Conservation (phyloP, 805 yeast genomes). For the Pichia cephalocereana region DNA sequence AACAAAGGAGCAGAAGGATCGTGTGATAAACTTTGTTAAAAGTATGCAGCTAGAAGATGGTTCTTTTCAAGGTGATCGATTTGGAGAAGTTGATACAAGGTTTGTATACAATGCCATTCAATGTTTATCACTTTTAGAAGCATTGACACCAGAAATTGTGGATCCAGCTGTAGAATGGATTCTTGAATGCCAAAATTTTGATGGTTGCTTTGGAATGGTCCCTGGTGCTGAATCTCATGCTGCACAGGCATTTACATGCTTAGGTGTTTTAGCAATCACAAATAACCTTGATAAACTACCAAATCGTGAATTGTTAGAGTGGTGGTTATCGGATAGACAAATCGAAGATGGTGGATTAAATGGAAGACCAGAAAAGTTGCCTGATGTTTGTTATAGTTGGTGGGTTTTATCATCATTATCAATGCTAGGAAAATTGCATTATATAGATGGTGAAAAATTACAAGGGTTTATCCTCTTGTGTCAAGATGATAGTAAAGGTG, state of each 20-base stretch:
- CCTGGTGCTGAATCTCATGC: conserved; percentile 97
- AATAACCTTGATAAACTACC: conserved; percentile 40
- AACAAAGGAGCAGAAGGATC: conserved; percentile 18
- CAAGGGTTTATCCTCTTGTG: conserved; percentile 60
- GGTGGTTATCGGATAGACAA: conserved; percentile 93
- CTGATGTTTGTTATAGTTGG: conserved; percentile 98
- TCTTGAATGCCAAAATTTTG: conserved; percentile 71
- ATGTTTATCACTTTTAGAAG: conserved; percentile 59
- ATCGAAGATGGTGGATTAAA: conserved; percentile 82
- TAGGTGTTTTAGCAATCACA: conserved; percentile 70
- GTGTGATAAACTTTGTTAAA: conserved; percentile 30
- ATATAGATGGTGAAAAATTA: conserved; percentile 66
- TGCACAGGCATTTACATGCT: conserved; percentile 81
- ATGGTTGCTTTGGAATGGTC: conserved; percentile 89
- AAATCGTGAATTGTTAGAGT: conserved; percentile 43
- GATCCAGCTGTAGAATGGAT: conserved; percentile 62
- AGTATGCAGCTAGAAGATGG: conserved; percentile 53
- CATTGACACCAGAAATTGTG: conserved; percentile 35
- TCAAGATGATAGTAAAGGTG: conserved; percentile 77
- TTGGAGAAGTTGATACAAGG: conserved; percentile 89
- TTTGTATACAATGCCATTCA: conserved; percentile 80
- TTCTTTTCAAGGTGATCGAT: conserved; percentile 79
- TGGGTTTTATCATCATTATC: conserved; percentile 83
- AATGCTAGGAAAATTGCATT: conserved; percentile 54
- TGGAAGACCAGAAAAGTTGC: conserved; percentile 91